Evolutionary conservation across 2,329 filamentous ascomycete species (phyloP).

Genomic region (Alternaria infectoria): DNA sequence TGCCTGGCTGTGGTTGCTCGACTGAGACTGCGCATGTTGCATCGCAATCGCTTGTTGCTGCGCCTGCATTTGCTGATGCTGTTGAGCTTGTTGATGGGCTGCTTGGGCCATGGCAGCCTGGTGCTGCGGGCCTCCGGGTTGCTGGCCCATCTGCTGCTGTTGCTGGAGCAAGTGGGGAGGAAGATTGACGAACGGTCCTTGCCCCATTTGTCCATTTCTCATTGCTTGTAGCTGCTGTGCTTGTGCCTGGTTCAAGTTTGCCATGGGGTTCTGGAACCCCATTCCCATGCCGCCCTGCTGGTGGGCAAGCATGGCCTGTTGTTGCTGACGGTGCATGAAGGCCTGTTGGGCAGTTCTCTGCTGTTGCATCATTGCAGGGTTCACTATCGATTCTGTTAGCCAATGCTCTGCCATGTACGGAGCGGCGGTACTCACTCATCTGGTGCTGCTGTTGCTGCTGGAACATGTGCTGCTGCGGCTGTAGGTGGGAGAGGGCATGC

Average conservation of each 20-base stretch:
- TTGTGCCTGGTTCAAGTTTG: constrained; percentile 52
- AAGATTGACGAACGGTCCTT: constrained; percentile 32
- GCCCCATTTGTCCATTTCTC: constrained; percentile 31
- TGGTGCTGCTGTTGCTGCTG: constrained; percentile 54
- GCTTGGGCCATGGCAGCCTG: constrained; percentile 52
- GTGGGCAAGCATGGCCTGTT: constrained; percentile 61
- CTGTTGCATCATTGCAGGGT: constrained; percentile 52
- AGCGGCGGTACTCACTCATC: constrained; percentile 43
- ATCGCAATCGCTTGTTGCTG: constrained; percentile 50
- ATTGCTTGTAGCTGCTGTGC: constrained; percentile 41
- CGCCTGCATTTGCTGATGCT: constrained; percentile 51
- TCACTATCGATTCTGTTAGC: constrained; percentile 36
- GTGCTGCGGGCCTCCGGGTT: constrained; percentile 45
- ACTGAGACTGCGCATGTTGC: constrained; percentile 58
- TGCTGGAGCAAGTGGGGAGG: constrained; percentile 49
- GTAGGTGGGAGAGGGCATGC: constrained; percentile 75
- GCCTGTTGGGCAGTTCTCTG: constrained; percentile 51
- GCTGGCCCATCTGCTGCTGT: constrained; percentile 55
- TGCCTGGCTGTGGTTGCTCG: constrained; percentile 56
- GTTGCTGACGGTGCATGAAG: constrained; percentile 59
- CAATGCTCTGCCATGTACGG: background rate
- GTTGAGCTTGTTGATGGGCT: constrained; percentile 50
- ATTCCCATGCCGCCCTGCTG: constrained; percentile 61
- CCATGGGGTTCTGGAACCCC: constrained; percentile 63
- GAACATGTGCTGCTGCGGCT: constrained; percentile 66